Percentiles rank a stretch among this genome's conserved stretches.
Evolutionary conservation across 2,329 filamentous ascomycete genomes (phyloP).

Genomic region (Pseudocercospora macadamiae): DNA sequence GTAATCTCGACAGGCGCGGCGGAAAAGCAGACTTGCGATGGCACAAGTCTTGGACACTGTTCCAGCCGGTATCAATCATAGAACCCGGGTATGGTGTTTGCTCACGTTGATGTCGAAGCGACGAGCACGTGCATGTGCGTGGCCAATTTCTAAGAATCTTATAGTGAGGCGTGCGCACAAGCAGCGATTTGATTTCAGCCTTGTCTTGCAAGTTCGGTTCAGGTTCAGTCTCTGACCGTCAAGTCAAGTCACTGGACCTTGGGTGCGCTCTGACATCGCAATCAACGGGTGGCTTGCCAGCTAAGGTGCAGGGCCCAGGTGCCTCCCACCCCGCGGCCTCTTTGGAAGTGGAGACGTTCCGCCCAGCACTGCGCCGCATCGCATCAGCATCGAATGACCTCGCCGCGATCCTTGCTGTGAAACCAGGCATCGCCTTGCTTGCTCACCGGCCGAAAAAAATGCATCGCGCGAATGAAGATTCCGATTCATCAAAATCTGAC

Average conservation of each 20-base stretch:
- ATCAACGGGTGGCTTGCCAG: no score
- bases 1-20: constrained; percentile 16
- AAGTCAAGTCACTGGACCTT: no score
- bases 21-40: constrained; percentile 15
- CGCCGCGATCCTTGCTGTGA: neutral
- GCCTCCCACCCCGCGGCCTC: no score
- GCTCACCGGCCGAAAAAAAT: neutral
- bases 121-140: no score
- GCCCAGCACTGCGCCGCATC: neutral
- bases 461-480: no score
- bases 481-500: neutral
- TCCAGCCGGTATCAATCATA: constrained; percentile 4
- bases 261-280: no score
- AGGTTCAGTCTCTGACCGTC: neutral
- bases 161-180: neutral
- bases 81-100: neutral
- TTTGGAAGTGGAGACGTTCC: neutral
- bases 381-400: neutral
- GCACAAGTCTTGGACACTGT: constrained; percentile 10
- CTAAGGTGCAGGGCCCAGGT: no score
- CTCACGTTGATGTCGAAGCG: neutral
- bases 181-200: neutral
- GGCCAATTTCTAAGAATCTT: no score
- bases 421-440: neutral
- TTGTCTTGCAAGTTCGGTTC: neutral